These are phyloP conservation scores for Penicillium sp. DNA, from an alignment of 2,329 filamentous ascomycete species.

Conservation along the genomic window DNA sequence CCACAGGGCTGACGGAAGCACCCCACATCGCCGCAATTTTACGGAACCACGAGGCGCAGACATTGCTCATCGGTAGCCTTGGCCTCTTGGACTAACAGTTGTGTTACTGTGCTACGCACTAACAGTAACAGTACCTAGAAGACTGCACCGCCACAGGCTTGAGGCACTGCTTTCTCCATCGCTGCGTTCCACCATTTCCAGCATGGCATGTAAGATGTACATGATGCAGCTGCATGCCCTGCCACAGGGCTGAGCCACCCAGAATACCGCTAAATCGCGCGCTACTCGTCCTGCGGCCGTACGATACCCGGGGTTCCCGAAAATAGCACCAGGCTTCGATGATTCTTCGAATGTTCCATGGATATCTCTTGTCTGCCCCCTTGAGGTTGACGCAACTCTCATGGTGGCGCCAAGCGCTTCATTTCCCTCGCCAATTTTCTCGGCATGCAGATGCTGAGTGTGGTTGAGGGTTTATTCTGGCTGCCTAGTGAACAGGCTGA, in stretches of 20 bases:
- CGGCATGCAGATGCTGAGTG: not conserved
- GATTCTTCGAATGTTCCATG: conserved; percentile 17
- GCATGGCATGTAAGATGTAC: no score
- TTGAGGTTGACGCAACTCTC: no score
- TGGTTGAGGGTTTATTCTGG: conserved; percentile 1
- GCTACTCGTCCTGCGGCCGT: not conserved
- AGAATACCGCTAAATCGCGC: not conserved
- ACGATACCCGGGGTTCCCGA: not conserved
- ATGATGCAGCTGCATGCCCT: not conserved
- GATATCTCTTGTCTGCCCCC: not conserved
- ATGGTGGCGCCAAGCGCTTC: not conserved
- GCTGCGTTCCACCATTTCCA: not conserved
- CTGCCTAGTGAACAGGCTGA: not conserved
- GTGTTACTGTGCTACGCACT: not conserved
- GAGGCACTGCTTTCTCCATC: not conserved
- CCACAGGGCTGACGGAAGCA: conserved; percentile 25
- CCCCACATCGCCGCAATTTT: conserved; percentile 17
- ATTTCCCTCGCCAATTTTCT: not conserved
- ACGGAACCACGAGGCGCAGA: conserved; percentile 18
- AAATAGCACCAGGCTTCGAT: conserved; percentile 18
- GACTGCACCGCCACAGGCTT: conserved; percentile 2
- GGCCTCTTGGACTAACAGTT: not conserved
- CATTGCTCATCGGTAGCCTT: no score
- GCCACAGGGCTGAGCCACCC: conserved; percentile 8
- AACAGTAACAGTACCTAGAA: no score